Conservation (phyloP, 768 basidiomycete genomes). For the Leccinum sublutescens region DNA sequence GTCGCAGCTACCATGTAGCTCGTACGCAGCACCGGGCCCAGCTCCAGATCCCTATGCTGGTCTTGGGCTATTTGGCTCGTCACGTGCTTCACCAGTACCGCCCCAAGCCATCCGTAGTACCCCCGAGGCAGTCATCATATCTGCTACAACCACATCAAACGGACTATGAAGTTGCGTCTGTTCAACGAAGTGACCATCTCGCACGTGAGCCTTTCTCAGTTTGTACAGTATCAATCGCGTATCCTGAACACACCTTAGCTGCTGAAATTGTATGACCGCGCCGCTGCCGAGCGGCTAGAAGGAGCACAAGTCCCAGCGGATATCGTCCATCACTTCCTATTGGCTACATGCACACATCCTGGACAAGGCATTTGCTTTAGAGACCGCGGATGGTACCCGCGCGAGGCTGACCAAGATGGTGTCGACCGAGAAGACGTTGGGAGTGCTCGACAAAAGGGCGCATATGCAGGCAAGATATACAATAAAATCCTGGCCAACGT, state of each 20-base stretch:
- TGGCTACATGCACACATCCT: conserved; percentile 77
- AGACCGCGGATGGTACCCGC: conserved; percentile 89
- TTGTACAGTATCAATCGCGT: not conserved
- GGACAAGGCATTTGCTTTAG: conserved; percentile 85
- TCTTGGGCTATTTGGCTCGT: conserved; percentile 30
- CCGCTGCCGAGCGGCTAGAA: conserved; percentile 44
- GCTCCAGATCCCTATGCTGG: conserved; percentile 38
- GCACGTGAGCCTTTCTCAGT: conserved; percentile 45
- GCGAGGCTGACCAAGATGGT: conserved; percentile 49
- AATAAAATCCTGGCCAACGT: conserved; percentile 83
- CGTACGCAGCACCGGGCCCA: conserved; percentile 16
- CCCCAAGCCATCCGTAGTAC: conserved; percentile 9
- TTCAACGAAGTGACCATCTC: conserved; percentile 67
- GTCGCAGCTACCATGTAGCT: conserved; percentile 23
- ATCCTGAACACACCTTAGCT: conserved; percentile 42
- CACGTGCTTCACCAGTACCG: conserved; percentile 3
- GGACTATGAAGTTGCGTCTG: conserved; percentile 66
- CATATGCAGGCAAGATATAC: conserved; percentile 48
- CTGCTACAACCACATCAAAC: conserved; percentile 41
- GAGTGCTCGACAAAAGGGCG: conserved; percentile 32
- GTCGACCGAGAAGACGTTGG: conserved; percentile 38
- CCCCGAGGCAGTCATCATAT: conserved; percentile 28
- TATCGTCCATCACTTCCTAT: conserved; percentile 82
- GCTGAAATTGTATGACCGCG: conserved; percentile 70
- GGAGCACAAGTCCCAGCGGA: conserved; percentile 67